phyloP scores from a whole-genome alignment of 192 early-diverging fungal species.

The Backusella liffmaniae region DNA sequence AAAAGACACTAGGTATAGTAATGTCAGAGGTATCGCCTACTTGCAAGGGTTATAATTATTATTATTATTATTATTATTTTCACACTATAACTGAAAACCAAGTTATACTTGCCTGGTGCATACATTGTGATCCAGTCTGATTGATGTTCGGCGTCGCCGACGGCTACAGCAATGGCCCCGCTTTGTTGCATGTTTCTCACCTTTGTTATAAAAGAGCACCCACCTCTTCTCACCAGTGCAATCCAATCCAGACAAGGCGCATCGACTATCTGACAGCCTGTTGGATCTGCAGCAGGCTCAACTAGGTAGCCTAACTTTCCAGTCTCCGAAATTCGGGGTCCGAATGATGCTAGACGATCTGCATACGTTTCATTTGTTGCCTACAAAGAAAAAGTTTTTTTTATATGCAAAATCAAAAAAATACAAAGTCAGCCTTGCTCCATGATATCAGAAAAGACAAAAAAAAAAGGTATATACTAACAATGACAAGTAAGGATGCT shows the following conservation, averaged over 20 bases:
- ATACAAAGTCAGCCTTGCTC: not conserved
- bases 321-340: slow-evolving; percentile 70
- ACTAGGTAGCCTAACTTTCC: slow-evolving; percentile 69
- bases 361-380: slow-evolving; percentile 53
- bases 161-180: slow-evolving; percentile 83
- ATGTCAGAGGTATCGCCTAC: slow-evolving; percentile 82
- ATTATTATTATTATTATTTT: not conserved
- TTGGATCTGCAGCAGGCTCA: slow-evolving; percentile 42
- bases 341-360: slow-evolving; percentile 86
- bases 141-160: slow-evolving; percentile 74
- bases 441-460: not conserved
- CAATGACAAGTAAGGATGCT: slow-evolving; percentile 22
- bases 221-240: slow-evolving; percentile 83
- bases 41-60: not conserved
- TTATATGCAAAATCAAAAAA: slow-evolving; percentile 3
- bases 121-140: slow-evolving; percentile 88
- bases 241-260: slow-evolving; percentile 58
- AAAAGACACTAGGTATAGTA: slow-evolving; percentile 85
- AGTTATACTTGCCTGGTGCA: slow-evolving; percentile 46
- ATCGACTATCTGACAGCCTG: slow-evolving; percentile 55
- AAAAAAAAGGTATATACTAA: not conserved
- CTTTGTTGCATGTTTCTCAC: slow-evolving; percentile 86
- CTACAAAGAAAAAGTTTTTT: slow-evolving; percentile 24
- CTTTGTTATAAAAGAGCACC: slow-evolving; percentile 88
- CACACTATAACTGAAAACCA: not conserved